phyloP scores from a whole-genome alignment of 164 flowering plant species.

The Akebia trifoliata region DNA sequence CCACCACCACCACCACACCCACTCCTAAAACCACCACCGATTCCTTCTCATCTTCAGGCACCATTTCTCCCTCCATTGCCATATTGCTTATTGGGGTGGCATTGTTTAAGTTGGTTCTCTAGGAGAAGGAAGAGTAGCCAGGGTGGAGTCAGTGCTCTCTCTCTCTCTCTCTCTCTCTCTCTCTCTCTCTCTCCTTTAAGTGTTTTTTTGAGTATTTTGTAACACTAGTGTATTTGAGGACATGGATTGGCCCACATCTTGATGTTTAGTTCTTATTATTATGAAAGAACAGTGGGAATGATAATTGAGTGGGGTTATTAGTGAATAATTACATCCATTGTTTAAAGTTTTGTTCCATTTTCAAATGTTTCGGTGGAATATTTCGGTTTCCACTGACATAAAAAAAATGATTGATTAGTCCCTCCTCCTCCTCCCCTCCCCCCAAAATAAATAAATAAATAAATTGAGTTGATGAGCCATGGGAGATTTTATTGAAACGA shows the following conservation, averaged over 20 bases:
- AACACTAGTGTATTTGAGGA: not conserved
- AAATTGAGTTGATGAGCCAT: no score
- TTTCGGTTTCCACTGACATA: no score
- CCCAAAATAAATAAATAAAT: no score
- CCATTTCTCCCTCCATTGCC: slow-evolving; percentile 11
- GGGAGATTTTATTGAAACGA: no score
- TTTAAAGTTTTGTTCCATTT: no score
- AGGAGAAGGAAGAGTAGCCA: not conserved
- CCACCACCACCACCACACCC: not conserved
- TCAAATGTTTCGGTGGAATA: no score
- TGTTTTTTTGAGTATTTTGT: not conserved
- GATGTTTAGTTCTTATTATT: no score
- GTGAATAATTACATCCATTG: no score
- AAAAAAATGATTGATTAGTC: no score
- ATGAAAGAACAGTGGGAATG: no score
- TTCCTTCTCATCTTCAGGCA: slow-evolving; percentile 9
- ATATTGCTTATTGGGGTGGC: not conserved
- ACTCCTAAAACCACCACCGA: slow-evolving; percentile 4
- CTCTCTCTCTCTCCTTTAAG: not conserved
- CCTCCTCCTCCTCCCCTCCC: no score
- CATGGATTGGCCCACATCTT: not conserved
- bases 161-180: not conserved
- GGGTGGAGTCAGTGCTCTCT: slow-evolving; percentile 18
- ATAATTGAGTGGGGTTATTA: no score
- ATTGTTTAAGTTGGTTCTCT: slow-evolving; percentile 2